phyloP scores from a whole-genome alignment of 352 stramenopile species.

The Lagenidium giganteum region DNA sequence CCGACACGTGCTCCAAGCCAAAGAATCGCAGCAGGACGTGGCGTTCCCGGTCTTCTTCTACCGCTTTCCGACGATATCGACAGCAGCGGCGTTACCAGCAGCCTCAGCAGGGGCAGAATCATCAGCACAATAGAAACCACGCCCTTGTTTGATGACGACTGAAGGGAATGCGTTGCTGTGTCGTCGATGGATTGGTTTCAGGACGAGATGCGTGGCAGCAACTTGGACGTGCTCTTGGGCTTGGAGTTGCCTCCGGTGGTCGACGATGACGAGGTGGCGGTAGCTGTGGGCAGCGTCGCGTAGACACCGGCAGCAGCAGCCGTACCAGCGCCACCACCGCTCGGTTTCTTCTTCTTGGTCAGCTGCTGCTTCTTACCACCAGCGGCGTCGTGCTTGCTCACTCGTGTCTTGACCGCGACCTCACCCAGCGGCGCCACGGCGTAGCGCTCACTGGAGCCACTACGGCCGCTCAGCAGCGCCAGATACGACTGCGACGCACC shows the following conservation, averaged over 20 bases:
- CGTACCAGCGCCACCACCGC: constrained; percentile 6
- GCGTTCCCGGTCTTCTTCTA: constrained; percentile 78
- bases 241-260: constrained; percentile 5
- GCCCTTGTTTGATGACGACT: too few relatives aligned
- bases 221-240: constrained; percentile 29
- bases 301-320: constrained; percentile 3
- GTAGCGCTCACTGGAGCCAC: constrained; percentile 27
- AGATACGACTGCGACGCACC: constrained; percentile 9
- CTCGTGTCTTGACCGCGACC: constrained; percentile 4
- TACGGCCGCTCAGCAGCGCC: constrained; percentile 25
- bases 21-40: constrained; percentile 29
- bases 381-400: constrained; percentile 10
- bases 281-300: constrained; percentile 2
- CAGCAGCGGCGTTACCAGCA: too few relatives aligned
- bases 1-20: constrained; percentile 44
- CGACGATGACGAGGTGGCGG: constrained; percentile 7
- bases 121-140: too few relatives aligned
- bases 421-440: too few relatives aligned
- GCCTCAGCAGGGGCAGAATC: too few relatives aligned
- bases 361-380: constrained; percentile 16
- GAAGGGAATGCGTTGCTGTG: too few relatives aligned
- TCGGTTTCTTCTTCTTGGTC: constrained; percentile 25
- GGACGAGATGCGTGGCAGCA: constrained; percentile 28
- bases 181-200: too few relatives aligned
- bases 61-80: too few relatives aligned